Base-by-base conservation (phyloP, 768 basidiomycete species). In the Xerocomellus intermedius region DNA sequence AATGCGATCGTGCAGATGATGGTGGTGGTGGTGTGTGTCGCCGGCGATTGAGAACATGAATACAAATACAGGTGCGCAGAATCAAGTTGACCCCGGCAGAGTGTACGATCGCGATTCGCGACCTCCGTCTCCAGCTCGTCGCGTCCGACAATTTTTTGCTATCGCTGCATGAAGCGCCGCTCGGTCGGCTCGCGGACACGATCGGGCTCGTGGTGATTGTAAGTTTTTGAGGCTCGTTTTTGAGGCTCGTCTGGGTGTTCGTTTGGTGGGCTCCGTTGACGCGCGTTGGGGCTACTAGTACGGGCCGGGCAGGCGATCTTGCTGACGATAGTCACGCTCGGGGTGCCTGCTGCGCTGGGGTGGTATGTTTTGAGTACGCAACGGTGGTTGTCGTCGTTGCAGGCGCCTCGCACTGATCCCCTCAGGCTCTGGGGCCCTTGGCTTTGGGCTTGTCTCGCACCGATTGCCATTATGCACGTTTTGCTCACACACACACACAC, bases 151-250 rank as follows among this genome's bases (percentile, higher is more conserved):
- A 70, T 2, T 37, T 56, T 5, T 52, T 53, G 41, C 9, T 17
- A 14, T 26, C 24, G 4, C 3, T 68, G 1, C 56, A 65, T 28
- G 68, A 65, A 0, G 69, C 59, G 21, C 69, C 64, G n/a, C 56
- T 69, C 5, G 64, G 69, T 39, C 44, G 69, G 13, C 50, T 67
- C 6, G 56, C 42, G 28, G 65, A 67, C n/a, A 55, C 50, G 17
- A 60, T 68, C 5, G 65, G 65, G 3, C 24, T 66, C 16, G 6
- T 60, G 37, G 41, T 7, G 6, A 68, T 64, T 47, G 57, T 24
- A 5, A 42, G 52, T 13, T n/a, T n/a, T n/a, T n/a, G n/a, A n/a
- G n/a, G n/a, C n/a, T n/a, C n/a, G n/a, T n/a, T 28, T 28, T 30
- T 8, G 28, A 30, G 28, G 8, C 28, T 30, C 28, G 28, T 30